Evolutionary conservation across 495 filamentous ascomycete species (phyloP), one percentile per base, ranked within the genome.

Genomic region (Penicillium malachiteum): DNA sequence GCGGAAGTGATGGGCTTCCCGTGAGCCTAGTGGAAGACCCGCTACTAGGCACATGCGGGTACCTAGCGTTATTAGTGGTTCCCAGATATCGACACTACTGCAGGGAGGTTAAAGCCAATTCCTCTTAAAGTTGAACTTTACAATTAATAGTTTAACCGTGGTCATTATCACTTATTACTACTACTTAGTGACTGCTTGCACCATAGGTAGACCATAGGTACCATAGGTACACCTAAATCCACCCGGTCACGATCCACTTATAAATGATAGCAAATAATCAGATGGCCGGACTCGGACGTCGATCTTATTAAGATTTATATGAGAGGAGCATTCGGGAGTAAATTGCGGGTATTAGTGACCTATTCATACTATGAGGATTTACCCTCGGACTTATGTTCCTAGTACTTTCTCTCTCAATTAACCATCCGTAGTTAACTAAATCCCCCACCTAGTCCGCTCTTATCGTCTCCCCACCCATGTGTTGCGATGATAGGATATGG

Each of bases 401-500:
- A 5, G 26, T 57, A 49, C 46, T 35, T 50, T 17, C 7, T 4
- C 4, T 4, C 4, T 26, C 21, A 26, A 26, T 26, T 26, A 26
- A 26, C 21, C 21, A 26, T 26, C n/a, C n/a, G n/a, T n/a, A n/a
- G n/a, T n/a, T 2, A 26, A 26, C 21, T 26, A 7, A 14, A 38
- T 38, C 18, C 37, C 48, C 49, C 17, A 42, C 50, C 49, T 45
- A 55, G 46, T 46, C 14, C 55, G 34, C 14, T 55, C 40, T 64
- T 62, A 59, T 60, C 62, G 33, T 35, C 47, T 47, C 61, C 53
- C 30, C 58, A 56, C 64, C 72, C 74, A 76, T 76, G 74, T 77
- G 74, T 74, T 33, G 30, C 41, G 49, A 43, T 75, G 74, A 77
- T 75, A 74, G 72, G 72, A 67, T 55, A 52, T 61, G 52, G 41